Base-by-base conservation (phyloP, 2,329 filamentous ascomycete species). In the Capronia coronata region DNA sequence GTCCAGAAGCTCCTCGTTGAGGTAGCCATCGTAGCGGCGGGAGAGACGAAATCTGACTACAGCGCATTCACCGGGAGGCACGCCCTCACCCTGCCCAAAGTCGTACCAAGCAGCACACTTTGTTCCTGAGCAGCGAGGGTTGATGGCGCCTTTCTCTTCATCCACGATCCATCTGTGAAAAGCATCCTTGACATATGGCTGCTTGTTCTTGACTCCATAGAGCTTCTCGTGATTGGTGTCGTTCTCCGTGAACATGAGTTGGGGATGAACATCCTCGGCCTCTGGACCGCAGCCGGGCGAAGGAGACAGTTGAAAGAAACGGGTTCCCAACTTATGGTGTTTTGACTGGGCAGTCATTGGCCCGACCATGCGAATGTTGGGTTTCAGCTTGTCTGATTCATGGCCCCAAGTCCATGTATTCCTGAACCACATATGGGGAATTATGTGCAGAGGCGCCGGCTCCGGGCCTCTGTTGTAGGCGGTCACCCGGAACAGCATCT, bases 381-480 rank as follows among this genome's bases (percentile, higher is more conserved):
- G 93, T 70, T 94, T 95, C 66, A 83, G 82, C 43, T 85, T 79
- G 23, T 76, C 72, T 9, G 80, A 67, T 63, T 95, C 87, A 56
- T 85, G 79, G 18, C 90, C 91, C 91, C 91, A 97, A 32, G 86
- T 80, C 93, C 93, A 97, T 2, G 90, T 96, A 67, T 97, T 97
- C 57, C 91, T 82, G 74, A 96, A 97, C 88, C 90, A 96, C 45
- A 95, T 81, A 53, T 97, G 93, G 7, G 91, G 91, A 37, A 96
- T 74, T 62, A 97, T 95, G 68, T 97, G 93, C 47, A 97, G 73
- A 18, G 89, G 90, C 11, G 93, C 91, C 11, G 87, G 82, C 46
- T 96, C 87, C 5, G 88, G 86, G 13, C 93, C 91, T 61, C 93
- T 81, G 65, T 97, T 97, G 84, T 93, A 97, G 38, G 90, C 91